Conservation (phyloP, 257 asterid genomes). For the Ajuga chamaepitys region DNA sequence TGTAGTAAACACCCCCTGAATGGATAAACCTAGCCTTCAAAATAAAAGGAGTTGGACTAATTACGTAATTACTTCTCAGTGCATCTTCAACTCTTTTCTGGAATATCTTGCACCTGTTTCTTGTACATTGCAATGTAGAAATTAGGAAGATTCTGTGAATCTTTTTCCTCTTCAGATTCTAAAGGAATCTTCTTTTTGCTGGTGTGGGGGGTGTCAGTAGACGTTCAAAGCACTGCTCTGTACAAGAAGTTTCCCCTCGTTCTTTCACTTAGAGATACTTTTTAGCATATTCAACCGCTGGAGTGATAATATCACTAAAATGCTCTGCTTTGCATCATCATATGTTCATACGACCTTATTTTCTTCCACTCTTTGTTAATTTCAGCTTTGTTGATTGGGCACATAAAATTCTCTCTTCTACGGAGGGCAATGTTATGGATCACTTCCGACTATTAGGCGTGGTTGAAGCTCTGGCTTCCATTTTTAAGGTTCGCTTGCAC, state of each 20-base stretch:
- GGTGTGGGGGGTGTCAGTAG: neutral
- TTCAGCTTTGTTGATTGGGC: constrained; percentile 90
- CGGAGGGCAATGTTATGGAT: constrained; percentile 46
- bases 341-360: constrained; percentile 10
- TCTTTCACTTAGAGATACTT: neutral
- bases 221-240: neutral
- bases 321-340: neutral
- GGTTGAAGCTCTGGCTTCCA: constrained; percentile 80
- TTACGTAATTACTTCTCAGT: neutral
- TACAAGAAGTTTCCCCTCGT: neutral
- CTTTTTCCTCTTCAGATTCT: neutral
- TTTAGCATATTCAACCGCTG: neutral
- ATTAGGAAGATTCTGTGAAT: neutral
- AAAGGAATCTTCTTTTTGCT: neutral
- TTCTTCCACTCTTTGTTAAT: constrained; percentile 16
- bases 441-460: constrained; percentile 78
- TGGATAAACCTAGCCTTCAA: neutral
- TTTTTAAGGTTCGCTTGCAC: constrained; percentile 58
- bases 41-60: neutral
- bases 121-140: neutral
- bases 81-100: constrained; percentile 5
- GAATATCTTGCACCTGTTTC: neutral
- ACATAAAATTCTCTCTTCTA: constrained; percentile 52
- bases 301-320: neutral
- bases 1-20: too few species aligned